phyloP scores from a whole-genome alignment of 305 asterid genomes.

The Fraxinus floribunda region DNA sequence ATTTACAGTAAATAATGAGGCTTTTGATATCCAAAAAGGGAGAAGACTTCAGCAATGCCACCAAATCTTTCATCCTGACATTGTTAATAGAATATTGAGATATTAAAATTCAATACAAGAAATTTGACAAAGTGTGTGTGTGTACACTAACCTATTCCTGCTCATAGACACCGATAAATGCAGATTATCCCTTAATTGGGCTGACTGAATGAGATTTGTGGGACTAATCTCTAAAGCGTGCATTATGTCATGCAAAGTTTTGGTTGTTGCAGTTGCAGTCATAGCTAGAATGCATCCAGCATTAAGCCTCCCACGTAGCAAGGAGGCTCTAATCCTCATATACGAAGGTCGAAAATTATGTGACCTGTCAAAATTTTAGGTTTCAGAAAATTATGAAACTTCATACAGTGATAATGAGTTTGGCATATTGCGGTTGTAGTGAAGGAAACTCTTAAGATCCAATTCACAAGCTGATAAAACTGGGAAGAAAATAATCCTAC shows the following conservation, averaged over 20 bases:
- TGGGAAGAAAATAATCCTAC: conserved; percentile 9
- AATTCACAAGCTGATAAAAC: conserved; percentile 6
- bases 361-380: conserved; percentile 65
- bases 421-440: not conserved
- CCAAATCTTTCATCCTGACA: conserved; percentile 75
- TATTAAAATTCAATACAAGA: conserved; percentile 16
- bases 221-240: conserved; percentile 75
- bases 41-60: conserved; percentile 66
- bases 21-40: conserved; percentile 73
- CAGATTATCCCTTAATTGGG: conserved; percentile 80
- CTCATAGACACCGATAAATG: conserved; percentile 72
- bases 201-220: conserved; percentile 59
- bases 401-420: not conserved
- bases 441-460: conserved; percentile 11
- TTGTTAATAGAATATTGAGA: conserved; percentile 19
- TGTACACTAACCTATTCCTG: conserved; percentile 53
- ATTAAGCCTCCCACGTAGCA: conserved; percentile 59
- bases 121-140: conserved; percentile 17
- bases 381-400: not conserved
- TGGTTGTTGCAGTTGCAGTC: conserved; percentile 94
- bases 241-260: conserved; percentile 73
- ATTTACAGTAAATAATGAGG: conserved; percentile 92
- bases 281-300: conserved; percentile 94
- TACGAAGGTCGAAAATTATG: conserved; percentile 98
- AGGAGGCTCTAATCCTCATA: conserved; percentile 95